Evolutionary conservation across 2,329 filamentous ascomycete species (phyloP).

Genomic region (Microdochium nivale): DNA sequence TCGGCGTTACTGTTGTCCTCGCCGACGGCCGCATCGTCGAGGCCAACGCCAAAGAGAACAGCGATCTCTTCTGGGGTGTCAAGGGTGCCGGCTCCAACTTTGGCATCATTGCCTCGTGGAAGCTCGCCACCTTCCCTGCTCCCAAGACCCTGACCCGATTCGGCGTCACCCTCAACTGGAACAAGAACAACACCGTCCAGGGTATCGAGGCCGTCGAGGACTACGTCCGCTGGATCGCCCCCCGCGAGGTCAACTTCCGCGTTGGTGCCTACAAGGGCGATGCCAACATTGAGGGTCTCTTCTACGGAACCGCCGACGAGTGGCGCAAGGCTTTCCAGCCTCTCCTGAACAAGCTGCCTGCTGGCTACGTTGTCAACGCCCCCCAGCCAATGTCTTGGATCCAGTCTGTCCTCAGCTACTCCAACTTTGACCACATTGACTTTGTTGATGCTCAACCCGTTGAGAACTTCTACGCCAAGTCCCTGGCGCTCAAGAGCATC

Average conservation of each 20-base stretch:
- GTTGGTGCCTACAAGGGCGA: slow-evolving; percentile 13
- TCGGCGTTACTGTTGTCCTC: slow-evolving; percentile 17
- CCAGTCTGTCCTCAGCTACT: slow-evolving; percentile 9
- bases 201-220: slow-evolving; percentile 22
- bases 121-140: neutral
- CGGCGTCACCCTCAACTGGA: neutral
- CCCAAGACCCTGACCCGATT: neutral
- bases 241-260: neutral
- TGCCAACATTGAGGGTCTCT: slow-evolving; percentile 13
- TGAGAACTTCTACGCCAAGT: slow-evolving; percentile 33
- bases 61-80: slow-evolving; percentile 7
- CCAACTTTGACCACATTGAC: neutral
- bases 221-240: slow-evolving; percentile 16
- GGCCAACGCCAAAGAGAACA: slow-evolving; percentile 5
- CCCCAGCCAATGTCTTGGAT: neutral
- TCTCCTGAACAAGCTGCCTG: neutral
- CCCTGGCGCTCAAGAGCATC: slow-evolving; percentile 28
- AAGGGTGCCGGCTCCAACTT: slow-evolving; percentile 12
- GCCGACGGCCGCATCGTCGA: slow-evolving; percentile 9
- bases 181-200: slow-evolving; percentile 8
- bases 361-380: neutral
- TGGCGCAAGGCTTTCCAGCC: neutral
- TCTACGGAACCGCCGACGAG: neutral
- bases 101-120: slow-evolving; percentile 2
- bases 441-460: slow-evolving; percentile 5